These are phyloP conservation scores for Corylus heterophylla DNA, from an alignment of 306 rosid genomes.

Conservation along the genomic window DNA sequence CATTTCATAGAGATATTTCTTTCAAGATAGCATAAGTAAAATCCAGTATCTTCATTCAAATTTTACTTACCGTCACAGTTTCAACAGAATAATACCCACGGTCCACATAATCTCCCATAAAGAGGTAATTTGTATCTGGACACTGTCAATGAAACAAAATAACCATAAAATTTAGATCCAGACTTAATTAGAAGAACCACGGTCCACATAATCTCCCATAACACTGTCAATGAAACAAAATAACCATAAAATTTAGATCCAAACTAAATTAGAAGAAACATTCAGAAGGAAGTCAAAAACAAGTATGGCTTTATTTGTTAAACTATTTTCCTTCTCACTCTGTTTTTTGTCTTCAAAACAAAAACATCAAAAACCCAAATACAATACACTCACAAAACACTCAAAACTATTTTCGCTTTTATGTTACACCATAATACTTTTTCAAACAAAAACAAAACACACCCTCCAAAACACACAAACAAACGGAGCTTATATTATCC, in stretches of 20 bases:
- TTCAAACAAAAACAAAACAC: no score
- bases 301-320: not conserved
- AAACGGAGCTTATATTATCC: not conserved
- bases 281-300: no score
- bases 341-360: no score
- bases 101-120: conserved; percentile 99
- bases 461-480: no score
- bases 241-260: conserved; percentile 20
- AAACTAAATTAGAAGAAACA: not conserved
- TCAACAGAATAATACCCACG: conserved; percentile 99
- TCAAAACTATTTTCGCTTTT: no score
- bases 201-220: conserved; percentile 99
- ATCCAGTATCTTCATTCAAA: conserved; percentile 3
- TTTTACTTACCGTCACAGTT: conserved; percentile 84
- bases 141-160: conserved; percentile 60
- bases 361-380: no score
- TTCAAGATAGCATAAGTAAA: not conserved
- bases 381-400: no score
- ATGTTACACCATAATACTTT: no score
- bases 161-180: conserved; percentile 21
- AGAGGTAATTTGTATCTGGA: conserved; percentile 96
- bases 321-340: no score
- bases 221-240: conserved; percentile 63
- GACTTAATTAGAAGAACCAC: conserved; percentile 42
- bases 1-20: not conserved